Percentiles rank a stretch among this genome's conserved stretches.
These are phyloP conservation scores for Penicillium manginii DNA, from an alignment of 495 filamentous ascomycete species.

Conservation along the genomic window DNA sequence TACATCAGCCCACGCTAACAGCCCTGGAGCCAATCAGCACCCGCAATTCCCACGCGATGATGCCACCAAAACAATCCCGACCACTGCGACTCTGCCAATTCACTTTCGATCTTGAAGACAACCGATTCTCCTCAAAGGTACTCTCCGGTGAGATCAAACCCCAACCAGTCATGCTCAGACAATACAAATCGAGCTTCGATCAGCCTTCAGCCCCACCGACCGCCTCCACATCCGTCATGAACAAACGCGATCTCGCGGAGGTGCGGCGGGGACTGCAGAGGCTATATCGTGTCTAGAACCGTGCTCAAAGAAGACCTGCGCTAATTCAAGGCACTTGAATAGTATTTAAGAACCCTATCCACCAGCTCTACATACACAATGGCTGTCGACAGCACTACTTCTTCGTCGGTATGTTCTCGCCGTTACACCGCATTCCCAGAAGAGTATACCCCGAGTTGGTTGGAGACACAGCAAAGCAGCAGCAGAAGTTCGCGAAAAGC, in stretches of 20 bases:
- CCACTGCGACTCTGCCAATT: conserved; percentile 1
- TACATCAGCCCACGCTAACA: conserved; percentile 19
- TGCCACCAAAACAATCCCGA: conserved; percentile 31
- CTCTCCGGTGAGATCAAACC: neutral
- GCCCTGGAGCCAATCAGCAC: conserved; percentile 21
- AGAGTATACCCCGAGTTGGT: neutral
- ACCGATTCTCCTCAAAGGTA: neutral
- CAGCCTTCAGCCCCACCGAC: neutral
- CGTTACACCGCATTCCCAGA: conserved; percentile 6
- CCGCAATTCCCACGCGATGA: conserved; percentile 24
- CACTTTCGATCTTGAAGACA: neutral
- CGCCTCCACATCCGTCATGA: neutral
- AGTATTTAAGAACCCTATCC: neutral
- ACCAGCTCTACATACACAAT: conserved; percentile 27
- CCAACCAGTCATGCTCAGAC: too few species aligned
- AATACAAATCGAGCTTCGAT: neutral
- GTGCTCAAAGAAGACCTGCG: neutral
- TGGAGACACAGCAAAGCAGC: neutral
- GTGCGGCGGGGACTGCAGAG: neutral
- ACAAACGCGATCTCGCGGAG: neutral
- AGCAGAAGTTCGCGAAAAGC: neutral
- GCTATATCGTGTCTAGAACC: neutral
- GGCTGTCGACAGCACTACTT: conserved; percentile 39
- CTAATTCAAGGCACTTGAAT: neutral
- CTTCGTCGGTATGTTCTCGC: conserved; percentile 38